Percentiles rank a stretch among this genome's conserved stretches.
Evolutionary conservation across 805 yeast genomes (phyloP).

Genomic region (Maudiozyma barnettii): DNA sequence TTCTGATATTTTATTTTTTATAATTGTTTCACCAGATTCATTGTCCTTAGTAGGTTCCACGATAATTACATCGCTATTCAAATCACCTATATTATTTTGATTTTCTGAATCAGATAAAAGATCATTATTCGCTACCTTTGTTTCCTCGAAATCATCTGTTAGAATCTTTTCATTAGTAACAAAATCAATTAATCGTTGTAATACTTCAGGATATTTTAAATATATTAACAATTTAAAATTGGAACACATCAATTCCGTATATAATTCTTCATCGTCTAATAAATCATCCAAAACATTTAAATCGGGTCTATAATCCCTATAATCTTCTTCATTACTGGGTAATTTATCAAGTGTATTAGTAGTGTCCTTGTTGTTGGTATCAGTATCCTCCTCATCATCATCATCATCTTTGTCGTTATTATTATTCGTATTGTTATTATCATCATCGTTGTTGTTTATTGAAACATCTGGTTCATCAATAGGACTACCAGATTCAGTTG

Average conservation of each 20-base stretch:
- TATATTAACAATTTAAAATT: slow-evolving; percentile 69
- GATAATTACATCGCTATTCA: slow-evolving; percentile 5
- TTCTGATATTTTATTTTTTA: background rate
- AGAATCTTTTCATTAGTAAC: slow-evolving; percentile 40
- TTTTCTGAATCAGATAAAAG: background rate
- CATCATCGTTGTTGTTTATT: background rate
- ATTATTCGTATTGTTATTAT: slow-evolving; percentile 30
- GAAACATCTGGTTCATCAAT: background rate
- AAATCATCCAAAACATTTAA: slow-evolving; percentile 42
- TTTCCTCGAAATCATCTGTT: slow-evolving; percentile 9
- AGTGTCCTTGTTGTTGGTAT: slow-evolving; percentile 18
- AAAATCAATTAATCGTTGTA: slow-evolving; percentile 57
- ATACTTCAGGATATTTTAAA: slow-evolving; percentile 67
- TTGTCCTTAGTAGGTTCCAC: background rate
- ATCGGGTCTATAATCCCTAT: slow-evolving; percentile 32
- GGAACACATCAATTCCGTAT: slow-evolving; percentile 62
- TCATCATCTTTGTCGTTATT: slow-evolving; percentile 8
- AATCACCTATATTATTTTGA: background rate
- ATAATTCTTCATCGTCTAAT: slow-evolving; percentile 62
- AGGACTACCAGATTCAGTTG: background rate
- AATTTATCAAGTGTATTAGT: slow-evolving; percentile 11
- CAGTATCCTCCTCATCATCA: slow-evolving; percentile 26
- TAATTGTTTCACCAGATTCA: background rate
- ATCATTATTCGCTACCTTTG: background rate
- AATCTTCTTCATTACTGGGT: slow-evolving; percentile 28